Base-by-base conservation (phyloP, 169 alveolate genomes). In the Condylostoma magnum region DNA sequence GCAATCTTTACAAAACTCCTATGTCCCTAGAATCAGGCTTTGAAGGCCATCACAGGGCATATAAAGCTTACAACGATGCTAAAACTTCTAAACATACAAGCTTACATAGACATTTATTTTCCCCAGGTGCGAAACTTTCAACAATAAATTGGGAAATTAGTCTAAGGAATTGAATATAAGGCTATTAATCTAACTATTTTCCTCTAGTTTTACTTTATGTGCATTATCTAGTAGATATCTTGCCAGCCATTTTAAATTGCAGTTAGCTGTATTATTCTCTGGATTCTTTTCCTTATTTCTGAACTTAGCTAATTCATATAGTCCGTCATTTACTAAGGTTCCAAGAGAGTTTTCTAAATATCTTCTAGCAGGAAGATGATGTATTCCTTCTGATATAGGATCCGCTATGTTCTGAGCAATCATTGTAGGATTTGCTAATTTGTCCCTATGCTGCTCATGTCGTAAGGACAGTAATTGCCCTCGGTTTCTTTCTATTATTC, bases 271-370 rank as follows among this genome's bases (percentile, higher is more conserved):
- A 47, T 66, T 66, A 15, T 47, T 43, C 6, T 20, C 8, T 6
- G 75, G 75, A 4, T 66, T 31, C 8, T 43, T 41, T 66, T 66
- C 65, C n/a, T 66, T 66, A 10, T 8, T 12, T 20, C 63, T 18
- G 46, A 46, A 66, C 4, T 47, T 41, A 0, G 50, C 50, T n/a
- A 66, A 31, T 3, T n/a, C 65, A 47, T n/a, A 66, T 12, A 66
- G 20, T 0, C 50, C 37, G 4, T 66, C 75, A 2, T 46, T 47
- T 1, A 66, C 30, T 10, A 47, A n/a, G 31, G 65, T 66, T 47
- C 75, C 75, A 8, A 66, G 12, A 31, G 75, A 8, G 25, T 66
- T 66, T 66, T 41, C 44, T 12, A 66, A 63, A 47, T 66, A 66
- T 6, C 25, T 50, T 44, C 75, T 66, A 10, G 48, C 75, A 0